Evolutionary conservation across 1,139 yeast species (phyloP).

Genomic region (Saccharomyces hybrid): DNA sequence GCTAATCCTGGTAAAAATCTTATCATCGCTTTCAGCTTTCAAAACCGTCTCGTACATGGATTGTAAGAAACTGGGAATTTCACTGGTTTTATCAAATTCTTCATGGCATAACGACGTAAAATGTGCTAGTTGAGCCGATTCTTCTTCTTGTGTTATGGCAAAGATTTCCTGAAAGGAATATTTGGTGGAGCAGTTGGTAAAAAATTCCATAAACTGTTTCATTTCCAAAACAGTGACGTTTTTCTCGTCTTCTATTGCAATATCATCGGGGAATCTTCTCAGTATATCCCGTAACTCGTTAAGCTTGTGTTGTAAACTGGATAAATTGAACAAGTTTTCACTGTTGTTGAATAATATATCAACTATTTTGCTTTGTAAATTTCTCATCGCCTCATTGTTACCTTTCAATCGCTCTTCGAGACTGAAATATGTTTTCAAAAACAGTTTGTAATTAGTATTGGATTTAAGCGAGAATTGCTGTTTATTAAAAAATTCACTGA

Average conservation of each 20-base stretch:
- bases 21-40: not conserved
- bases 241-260: constrained; percentile 4
- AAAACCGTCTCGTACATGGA: constrained; percentile 3
- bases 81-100: not conserved
- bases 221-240: constrained; percentile 12
- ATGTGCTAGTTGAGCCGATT: constrained; percentile 20
- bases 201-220: constrained; percentile 12
- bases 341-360: constrained; percentile 22
- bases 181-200: constrained; percentile 12
- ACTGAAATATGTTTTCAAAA: constrained; percentile 9
- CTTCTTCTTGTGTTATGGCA: constrained; percentile 17
- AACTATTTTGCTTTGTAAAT: constrained; percentile 13
- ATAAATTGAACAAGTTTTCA: constrained; percentile 6
- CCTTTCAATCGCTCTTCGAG: constrained; percentile 5
- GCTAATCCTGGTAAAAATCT: constrained; percentile 15
- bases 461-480: constrained; percentile 16
- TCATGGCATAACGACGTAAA: constrained; percentile 15
- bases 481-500: constrained; percentile 11
- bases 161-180: constrained; percentile 17
- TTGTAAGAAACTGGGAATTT: not conserved
- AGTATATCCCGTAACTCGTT: constrained; percentile 12
- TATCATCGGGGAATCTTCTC: constrained; percentile 10
- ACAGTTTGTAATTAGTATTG: constrained; percentile 11
- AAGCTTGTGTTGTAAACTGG: constrained; percentile 5
- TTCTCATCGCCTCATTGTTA: not conserved